These are phyloP conservation scores for Lepidium africanum DNA, from an alignment of 345 rosid genomes.

Conservation along the genomic window DNA sequence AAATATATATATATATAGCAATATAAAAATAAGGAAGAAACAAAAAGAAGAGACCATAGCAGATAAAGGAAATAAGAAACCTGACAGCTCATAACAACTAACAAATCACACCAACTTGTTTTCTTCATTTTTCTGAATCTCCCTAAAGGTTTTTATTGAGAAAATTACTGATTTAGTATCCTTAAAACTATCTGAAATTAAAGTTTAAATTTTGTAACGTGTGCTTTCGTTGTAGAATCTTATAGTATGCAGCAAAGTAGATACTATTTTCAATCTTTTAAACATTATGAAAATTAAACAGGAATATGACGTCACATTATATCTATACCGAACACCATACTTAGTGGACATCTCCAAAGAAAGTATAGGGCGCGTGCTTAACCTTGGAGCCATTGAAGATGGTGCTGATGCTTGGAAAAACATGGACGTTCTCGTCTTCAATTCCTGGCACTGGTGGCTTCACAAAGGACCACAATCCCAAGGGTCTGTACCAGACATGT, in stretches of 20 bases:
- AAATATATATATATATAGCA: neutral
- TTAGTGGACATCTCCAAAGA: constrained; percentile 67
- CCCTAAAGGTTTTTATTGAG: neutral
- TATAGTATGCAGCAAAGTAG: too few relatives aligned
- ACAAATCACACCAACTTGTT: neutral
- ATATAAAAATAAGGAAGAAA: neutral
- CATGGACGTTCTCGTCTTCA: constrained; percentile 80
- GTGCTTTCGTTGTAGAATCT: neutral
- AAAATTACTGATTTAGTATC: neutral
- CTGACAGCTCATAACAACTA: constrained; percentile 25
- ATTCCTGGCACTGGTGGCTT: constrained; percentile 98
- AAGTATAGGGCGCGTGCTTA: constrained; percentile 53
- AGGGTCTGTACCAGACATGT: constrained; percentile 31
- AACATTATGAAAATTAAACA: constrained; percentile 23
- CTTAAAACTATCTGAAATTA: neutral
- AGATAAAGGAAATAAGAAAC: constrained; percentile 1
- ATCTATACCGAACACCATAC: constrained; percentile 71
- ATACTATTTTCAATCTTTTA: neutral
- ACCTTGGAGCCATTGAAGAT: constrained; percentile 46
- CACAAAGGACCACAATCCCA: constrained; percentile 58
- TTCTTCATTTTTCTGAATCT: neutral
- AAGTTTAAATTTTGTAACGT: neutral
- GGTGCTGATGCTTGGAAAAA: constrained; percentile 69
- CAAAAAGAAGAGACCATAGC: constrained; percentile 8
- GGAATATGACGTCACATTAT: constrained; percentile 63